Base-by-base conservation (phyloP, 2,329 filamentous ascomycete species). In the Seiridium cupressi region DNA sequence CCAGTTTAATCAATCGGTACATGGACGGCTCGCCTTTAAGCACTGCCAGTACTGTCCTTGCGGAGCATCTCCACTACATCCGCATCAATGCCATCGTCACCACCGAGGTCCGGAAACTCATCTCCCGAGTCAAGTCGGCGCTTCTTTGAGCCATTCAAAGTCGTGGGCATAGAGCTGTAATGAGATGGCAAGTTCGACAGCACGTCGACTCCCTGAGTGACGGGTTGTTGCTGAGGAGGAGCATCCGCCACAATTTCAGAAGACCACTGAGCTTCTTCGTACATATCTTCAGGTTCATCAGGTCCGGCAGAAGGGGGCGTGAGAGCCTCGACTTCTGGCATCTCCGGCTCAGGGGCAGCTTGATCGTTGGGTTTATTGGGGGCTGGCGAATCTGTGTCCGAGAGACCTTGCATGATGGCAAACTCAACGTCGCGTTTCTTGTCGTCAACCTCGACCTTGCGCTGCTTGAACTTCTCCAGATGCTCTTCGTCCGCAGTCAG, bases 401-500 rank as follows among this genome's bases (percentile, higher is more conserved):
- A 84, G 31, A 97, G 83, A 7, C 91, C 92, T 56, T 90, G 87
- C 84, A 99, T 92, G 66, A 99, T 98, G 54, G 87, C 89, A 65
- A 94, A 87, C 74, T 99, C 95, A 6, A 99, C 93, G 53, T 95
- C 90, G 57, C 89, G 87, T 74, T 96, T 96, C 76, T 92, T 93
- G 18, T 82, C 79, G 67, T 97, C 93, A 13, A 93, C 91, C 59
- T 88, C 86, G 2, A 79, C 76, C 66, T 90, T 92, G 59, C 89
- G 87, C n/a, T 79, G 80, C 3, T 81, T 77, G 26, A 98, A 76
- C 13, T 90, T 84, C 5, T 81, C 72, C n/a, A 87, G 79, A 42
- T 89, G 82, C 4, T 81, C 76, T 68, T 92, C 86, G 60, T 99
- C 94, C 13, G 82, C 81, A 1, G 83, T 81, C 3, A 97, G 78